phyloP scores from a whole-genome alignment of 2,329 filamentous ascomycete species.

The Trichoderma breve region DNA sequence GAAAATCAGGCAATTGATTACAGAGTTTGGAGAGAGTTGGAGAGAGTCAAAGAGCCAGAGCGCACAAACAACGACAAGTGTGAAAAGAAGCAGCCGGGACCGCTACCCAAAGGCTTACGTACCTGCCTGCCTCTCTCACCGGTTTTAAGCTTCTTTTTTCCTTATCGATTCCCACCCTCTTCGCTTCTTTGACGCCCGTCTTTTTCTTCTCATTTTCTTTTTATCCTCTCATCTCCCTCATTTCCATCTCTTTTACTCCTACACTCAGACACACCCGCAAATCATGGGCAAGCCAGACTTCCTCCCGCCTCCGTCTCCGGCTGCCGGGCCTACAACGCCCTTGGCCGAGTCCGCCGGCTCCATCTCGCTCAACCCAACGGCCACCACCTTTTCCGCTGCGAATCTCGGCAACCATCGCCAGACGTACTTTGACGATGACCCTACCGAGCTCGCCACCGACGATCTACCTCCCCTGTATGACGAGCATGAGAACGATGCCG shows the following conservation, averaged over 20 bases:
- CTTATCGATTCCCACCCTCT: slow-evolving; percentile 3
- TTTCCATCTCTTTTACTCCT: not conserved
- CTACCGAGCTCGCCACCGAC: slow-evolving; percentile 35
- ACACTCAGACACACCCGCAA: not conserved
- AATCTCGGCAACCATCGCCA: slow-evolving; percentile 21
- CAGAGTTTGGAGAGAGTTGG: not conserved
- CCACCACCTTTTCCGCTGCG: slow-evolving; percentile 22
- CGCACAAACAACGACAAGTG: not conserved
- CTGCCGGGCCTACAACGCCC: slow-evolving; percentile 21
- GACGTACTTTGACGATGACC: slow-evolving; percentile 39
- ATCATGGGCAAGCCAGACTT: slow-evolving; percentile 30
- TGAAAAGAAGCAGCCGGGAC: not conserved
- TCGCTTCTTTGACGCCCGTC: not conserved
- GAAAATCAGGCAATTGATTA: not conserved
- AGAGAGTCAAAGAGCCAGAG: not conserved
- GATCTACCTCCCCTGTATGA: slow-evolving; percentile 48
- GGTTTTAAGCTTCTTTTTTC: slow-evolving; percentile 9
- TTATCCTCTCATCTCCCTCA: not conserved
- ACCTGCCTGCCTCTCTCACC: not conserved
- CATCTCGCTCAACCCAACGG: slow-evolving; percentile 28
- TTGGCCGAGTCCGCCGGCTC: slow-evolving; percentile 30
- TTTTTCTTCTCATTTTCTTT: not conserved
- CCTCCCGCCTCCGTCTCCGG: slow-evolving; percentile 10
- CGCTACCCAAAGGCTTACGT: not conserved
- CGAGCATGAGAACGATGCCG: slow-evolving; percentile 33